A percentile compares a stretch with the other conserved stretches of the same genome.
These are phyloP conservation scores for Telopea speciosissima DNA, from an alignment of 177 flowering plant species.

Conservation along the genomic window DNA sequence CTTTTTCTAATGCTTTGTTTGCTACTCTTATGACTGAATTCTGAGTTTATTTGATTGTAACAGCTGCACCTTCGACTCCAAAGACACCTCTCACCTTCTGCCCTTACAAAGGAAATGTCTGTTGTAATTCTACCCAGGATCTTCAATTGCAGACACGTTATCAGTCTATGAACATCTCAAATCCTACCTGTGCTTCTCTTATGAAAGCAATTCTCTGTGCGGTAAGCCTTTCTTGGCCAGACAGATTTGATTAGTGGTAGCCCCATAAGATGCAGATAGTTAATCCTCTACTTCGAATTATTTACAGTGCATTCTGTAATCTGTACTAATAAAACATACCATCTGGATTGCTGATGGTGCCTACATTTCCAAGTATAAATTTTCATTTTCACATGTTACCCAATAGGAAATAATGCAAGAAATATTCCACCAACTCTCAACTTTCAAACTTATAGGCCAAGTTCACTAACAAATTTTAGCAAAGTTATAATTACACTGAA, in stretches of 20 bases:
- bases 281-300: background rate
- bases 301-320: background rate
- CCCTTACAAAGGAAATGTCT: conserved; percentile 54
- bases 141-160: conserved; percentile 46
- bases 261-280: background rate
- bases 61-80: conserved; percentile 44
- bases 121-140: conserved; percentile 67
- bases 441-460: background rate
- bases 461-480: too few species aligned
- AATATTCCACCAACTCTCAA: background rate
- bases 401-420: background rate
- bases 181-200: conserved; percentile 57
- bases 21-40: background rate
- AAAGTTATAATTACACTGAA: too few species aligned
- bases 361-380: background rate
- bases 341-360: background rate
- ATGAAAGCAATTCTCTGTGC: conserved; percentile 70
- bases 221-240: conserved; percentile 33
- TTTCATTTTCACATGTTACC: background rate
- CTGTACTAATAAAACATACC: background rate
- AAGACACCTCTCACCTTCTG: conserved; percentile 62
- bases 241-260: background rate
- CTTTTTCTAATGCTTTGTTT: background rate
- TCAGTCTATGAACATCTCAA: conserved; percentile 58
- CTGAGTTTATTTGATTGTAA: background rate